Evolutionary conservation across 202 grass and related monocot species (phyloP), one percentile per base, ranked within the genome.

Genomic region (Brachypodium distachyon): DNA sequence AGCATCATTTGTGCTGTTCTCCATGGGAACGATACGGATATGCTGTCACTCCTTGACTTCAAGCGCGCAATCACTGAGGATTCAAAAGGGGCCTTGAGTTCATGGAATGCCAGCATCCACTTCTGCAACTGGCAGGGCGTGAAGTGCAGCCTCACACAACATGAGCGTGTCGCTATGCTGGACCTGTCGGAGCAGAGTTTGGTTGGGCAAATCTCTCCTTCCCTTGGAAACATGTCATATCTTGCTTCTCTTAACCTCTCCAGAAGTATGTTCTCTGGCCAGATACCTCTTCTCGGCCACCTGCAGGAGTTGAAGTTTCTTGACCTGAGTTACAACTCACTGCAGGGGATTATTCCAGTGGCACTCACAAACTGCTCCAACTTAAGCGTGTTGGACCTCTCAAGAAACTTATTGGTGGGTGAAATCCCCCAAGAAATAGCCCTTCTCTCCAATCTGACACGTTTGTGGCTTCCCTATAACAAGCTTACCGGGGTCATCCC

Each of bases 101-200:
- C 83, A 9, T 86, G 83, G 83, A 81, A 76, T 33, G 12, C 34
- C 33, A 58, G 41, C 27, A 6, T 46, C 33, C 52, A 79, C 26
- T 79, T 68, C 77, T 86, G 83, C 61, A 59, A 38, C 10, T 86
- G 83, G 83, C 13, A 22, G 28, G 74, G 82, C 6, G 48, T 90
- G 34, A 57, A 31, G 34, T 84, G 78, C 39, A 18, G 46, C 19
- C 34, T 61, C 51, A 0, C 2, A 59, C 48, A 36, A 10, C 58
- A 7, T 46, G 42, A 21, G 36, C 78, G 31, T 0, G 36, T 49
- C 3, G 71, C 29, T 31, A 23, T 17, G 55, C 41, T 86, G 14
- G 39, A 82, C 49, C 47, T 90, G 13, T 12, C 57, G 11, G 41
- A 47, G 38, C 59, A 56, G 51, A 34, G 49, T 8, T 70, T 86